Base-by-base conservation (phyloP, 371 early-diverging fungal species). In the Syncephalastrum contaminatum region DNA sequence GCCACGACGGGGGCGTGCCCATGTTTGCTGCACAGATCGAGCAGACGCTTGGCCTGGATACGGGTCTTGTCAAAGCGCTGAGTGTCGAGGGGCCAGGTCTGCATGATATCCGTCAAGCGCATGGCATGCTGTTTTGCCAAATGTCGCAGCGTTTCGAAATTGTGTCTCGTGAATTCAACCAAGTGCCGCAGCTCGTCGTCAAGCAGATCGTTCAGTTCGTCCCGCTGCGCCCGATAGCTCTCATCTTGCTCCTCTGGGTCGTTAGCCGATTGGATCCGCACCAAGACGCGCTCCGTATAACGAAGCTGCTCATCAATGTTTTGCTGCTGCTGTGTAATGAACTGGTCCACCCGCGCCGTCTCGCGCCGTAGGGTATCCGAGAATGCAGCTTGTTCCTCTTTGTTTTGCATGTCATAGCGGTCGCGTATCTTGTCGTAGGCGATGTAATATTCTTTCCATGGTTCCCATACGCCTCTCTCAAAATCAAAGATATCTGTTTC, bases 61-160 rank as follows among this genome's bases (percentile, higher is more conserved):
- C 50, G 22, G 16, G 22, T 30, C 15, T 36, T 54, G 49, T 73
- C 70, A 48, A 73, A 69, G n/a, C 65, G 58, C 40, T 67, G 70
- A 6, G 60, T 50, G 21, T 51, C 58, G 44, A 57, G 39, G 14
- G 51, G 51, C 39, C 39, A 51, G 4, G 27, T 45, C 2, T 27
- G 42, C 25, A 48, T 19, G 15, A 57, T 27, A 5, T 57, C 58
- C 3, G 45, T 40, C 12, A 57, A 50, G 59, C 84, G 69, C 83
- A 85, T 45, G 95, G 80, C 25, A 78, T 69, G 69, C 80, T 87
- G 10, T 76, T 92, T 90, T 53, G 95, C 70, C 44, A 95, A 86
- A 75, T 90, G 93, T 54, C 91, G 80, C 60, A 96, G 91, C 8
- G 90, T 96, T 10, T 89, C 81, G 57, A 89, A 88, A 78, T 97